phyloP scores from a whole-genome alignment of 306 rosid species.

The Trichosanthes truncata region DNA sequence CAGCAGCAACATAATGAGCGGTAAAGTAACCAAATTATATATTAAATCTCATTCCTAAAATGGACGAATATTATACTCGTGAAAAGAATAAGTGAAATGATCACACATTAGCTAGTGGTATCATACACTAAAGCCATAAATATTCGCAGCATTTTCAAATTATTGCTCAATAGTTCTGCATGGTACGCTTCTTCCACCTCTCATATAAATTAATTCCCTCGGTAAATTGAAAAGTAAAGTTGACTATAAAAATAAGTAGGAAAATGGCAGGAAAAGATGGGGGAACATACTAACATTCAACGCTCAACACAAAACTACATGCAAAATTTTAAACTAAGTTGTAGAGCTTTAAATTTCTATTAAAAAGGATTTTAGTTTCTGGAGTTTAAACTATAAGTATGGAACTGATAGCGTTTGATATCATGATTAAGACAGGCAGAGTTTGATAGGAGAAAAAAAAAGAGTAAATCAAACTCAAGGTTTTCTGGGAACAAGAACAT shows the following conservation, averaged over 20 bases:
- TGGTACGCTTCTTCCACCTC: neutral
- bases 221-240: neutral
- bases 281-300: neutral
- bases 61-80: neutral
- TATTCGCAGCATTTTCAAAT: neutral
- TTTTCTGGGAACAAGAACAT: neutral
- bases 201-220: neutral
- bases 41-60: neutral
- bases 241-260: neutral
- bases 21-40: neutral
- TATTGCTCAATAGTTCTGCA: neutral
- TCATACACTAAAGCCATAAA: neutral
- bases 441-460: neutral
- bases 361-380: neutral
- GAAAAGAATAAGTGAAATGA: neutral
- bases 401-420: neutral
- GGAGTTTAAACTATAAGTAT: neutral
- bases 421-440: neutral
- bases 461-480: neutral
- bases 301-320: neutral
- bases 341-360: neutral
- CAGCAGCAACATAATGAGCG: neutral
- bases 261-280: neutral
- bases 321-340: neutral
- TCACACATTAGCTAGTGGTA: neutral